Conservation (phyloP, 2,329 filamentous ascomycete genomes). For the Colletotrichum filicis region DNA sequence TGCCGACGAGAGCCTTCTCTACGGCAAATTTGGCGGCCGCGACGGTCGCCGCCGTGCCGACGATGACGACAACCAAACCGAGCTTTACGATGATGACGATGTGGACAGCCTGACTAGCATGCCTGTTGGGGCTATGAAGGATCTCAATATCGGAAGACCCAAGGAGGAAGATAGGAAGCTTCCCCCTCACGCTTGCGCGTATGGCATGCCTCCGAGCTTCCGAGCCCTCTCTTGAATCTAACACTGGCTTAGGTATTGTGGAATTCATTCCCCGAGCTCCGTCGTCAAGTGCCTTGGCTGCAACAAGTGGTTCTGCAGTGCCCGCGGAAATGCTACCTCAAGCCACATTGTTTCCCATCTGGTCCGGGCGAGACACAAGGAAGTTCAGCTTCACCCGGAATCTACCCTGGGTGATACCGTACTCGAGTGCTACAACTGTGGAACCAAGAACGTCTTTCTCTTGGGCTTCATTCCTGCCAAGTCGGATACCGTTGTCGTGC, state of each 20-base stretch:
- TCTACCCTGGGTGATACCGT: slow-evolving; percentile 96
- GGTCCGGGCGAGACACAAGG: slow-evolving; percentile 96
- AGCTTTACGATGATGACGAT: slow-evolving; percentile 86
- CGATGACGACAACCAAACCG: slow-evolving; percentile 90
- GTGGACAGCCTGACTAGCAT: slow-evolving; percentile 81
- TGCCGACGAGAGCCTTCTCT: slow-evolving; percentile 83
- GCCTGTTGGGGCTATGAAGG: slow-evolving; percentile 79
- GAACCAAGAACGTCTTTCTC: slow-evolving; percentile 98
- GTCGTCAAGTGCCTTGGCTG: slow-evolving; percentile 97
- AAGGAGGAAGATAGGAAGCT: slow-evolving; percentile 89
- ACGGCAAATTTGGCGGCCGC: slow-evolving; percentile 72
- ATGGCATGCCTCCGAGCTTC: slow-evolving; percentile 54
- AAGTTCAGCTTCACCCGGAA: slow-evolving; percentile 94
- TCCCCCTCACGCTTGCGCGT: slow-evolving; percentile 95
- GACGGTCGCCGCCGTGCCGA: slow-evolving; percentile 77
- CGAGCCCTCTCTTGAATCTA: slow-evolving; percentile 11
- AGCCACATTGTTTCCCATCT: slow-evolving; percentile 99
- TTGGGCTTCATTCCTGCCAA: slow-evolving; percentile 98
- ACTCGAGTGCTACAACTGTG: slow-evolving; percentile 98
- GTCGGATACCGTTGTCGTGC: slow-evolving; percentile 96
- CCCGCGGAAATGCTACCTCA: slow-evolving; percentile 93
- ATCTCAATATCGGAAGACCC: slow-evolving; percentile 63
- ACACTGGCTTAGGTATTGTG: slow-evolving; percentile 78
- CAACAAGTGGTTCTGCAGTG: slow-evolving; percentile 99
- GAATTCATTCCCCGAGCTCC: slow-evolving; percentile 93